Evolutionary conservation across 306 rosid species (phyloP).

Genomic region (Cicer chorassanicum): DNA sequence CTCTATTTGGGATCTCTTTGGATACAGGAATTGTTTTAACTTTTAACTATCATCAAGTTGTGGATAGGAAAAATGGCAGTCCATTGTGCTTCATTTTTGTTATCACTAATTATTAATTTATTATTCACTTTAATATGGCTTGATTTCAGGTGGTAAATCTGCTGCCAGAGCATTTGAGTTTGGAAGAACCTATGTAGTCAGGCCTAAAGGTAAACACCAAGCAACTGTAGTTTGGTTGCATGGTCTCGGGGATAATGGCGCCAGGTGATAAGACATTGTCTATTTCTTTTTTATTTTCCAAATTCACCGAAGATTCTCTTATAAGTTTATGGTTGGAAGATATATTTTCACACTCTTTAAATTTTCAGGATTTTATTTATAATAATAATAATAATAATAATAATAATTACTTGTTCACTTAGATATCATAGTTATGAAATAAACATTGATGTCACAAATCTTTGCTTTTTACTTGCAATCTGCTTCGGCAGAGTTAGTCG

Average conservation of each 20-base stretch:
- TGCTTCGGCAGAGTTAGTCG: slow-evolving; percentile 10
- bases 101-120: background rate
- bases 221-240: slow-evolving; percentile 98
- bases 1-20: slow-evolving; percentile 20
- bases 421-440: slow-evolving; percentile 17
- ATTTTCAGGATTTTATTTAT: background rate
- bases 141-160: slow-evolving; percentile 67
- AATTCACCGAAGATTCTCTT: slow-evolving; percentile 27
- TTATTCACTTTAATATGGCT: slow-evolving; percentile 15
- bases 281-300: slow-evolving; percentile 15
- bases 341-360: slow-evolving; percentile 9
- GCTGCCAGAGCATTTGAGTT: slow-evolving; percentile 72
- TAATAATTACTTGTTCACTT: background rate
- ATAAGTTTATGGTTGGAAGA: slow-evolving; percentile 4
- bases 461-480: slow-evolving; percentile 15
- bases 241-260: slow-evolving; percentile 99
- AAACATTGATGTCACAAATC: slow-evolving; percentile 14
- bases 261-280: slow-evolving; percentile 68
- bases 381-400: background rate
- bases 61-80: slow-evolving; percentile 19
- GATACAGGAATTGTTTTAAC: slow-evolving; percentile 1
- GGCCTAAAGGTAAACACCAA: slow-evolving; percentile 98
- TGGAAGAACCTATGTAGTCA: slow-evolving; percentile 94
- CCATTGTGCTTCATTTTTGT: slow-evolving; percentile 2
- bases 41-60: slow-evolving; percentile 9